Conservation (phyloP, 495 filamentous ascomycete species). For the Aspergillus bridgeri region DNA sequence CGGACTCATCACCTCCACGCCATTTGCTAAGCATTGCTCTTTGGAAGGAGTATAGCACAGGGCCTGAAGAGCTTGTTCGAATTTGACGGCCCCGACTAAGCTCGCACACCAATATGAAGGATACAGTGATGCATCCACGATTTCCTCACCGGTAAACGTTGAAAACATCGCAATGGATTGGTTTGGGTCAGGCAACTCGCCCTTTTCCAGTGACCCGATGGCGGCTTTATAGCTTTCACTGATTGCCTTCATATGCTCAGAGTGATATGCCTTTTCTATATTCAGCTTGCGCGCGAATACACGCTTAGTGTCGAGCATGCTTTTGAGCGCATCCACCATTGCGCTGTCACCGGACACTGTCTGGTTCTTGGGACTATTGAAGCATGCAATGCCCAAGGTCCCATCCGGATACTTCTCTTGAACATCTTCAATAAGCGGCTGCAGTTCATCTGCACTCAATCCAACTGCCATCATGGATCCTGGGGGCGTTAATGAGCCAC, state of each 20-base stretch:
- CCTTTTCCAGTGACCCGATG: neutral
- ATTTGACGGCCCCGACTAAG: slow-evolving; percentile 19
- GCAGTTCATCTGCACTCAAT: neutral
- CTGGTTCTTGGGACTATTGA: slow-evolving; percentile 37
- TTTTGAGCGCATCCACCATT: slow-evolving; percentile 28
- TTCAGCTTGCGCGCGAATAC: slow-evolving; percentile 16
- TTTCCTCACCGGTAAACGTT: neutral
- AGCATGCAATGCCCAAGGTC: slow-evolving; percentile 33
- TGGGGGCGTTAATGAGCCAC: neutral
- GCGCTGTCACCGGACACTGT: slow-evolving; percentile 42
- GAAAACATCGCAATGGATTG: neutral
- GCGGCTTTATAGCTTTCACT: neutral
- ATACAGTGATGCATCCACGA: neutral
- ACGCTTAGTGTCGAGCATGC: slow-evolving; percentile 1
- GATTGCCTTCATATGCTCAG: slow-evolving; percentile 24
- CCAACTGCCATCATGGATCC: slow-evolving; percentile 9
- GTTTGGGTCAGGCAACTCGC: too few relatives aligned
- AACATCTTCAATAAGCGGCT: slow-evolving; percentile 21
- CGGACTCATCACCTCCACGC: neutral
- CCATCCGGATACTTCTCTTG: slow-evolving; percentile 41
- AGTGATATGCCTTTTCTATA: slow-evolving; percentile 28
- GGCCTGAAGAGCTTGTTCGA: neutral
- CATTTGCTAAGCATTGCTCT: too few relatives aligned
- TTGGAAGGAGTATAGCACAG: too few relatives aligned
- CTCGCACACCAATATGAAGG: slow-evolving; percentile 24